These are phyloP conservation scores for Phalaenopsis aphrodite DNA, from an alignment of 106 monocot species.

Conservation along the genomic window DNA sequence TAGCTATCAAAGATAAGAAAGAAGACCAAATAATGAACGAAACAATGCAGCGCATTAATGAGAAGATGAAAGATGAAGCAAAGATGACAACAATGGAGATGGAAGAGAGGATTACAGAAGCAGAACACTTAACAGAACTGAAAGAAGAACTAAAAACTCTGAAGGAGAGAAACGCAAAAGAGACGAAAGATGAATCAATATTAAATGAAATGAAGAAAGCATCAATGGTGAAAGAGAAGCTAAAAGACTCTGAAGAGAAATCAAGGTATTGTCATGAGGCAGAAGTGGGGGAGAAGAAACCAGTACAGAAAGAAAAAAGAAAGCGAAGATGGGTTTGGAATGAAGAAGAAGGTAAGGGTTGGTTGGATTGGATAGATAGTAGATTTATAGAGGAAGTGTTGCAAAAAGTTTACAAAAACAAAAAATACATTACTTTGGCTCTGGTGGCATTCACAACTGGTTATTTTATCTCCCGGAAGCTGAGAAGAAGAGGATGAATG, in stretches of 20 bases:
- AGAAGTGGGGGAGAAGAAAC: not conserved
- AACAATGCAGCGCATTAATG: not conserved
- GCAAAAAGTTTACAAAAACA: slow-evolving; percentile 27
- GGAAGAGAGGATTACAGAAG: not conserved
- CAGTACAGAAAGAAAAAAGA: not conserved
- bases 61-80: not conserved
- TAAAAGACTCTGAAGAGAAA: not conserved
- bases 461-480: slow-evolving; percentile 29
- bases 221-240: not conserved
- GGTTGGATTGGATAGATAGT: slow-evolving; percentile 7
- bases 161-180: not conserved
- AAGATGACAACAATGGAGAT: not conserved
- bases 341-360: not conserved
- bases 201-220: not conserved
- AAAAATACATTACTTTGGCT: slow-evolving; percentile 27
- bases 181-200: too few species aligned
- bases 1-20: not conserved
- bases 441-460: slow-evolving; percentile 31
- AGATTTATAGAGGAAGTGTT: slow-evolving; percentile 8
- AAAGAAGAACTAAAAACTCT: not conserved
- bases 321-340: slow-evolving; percentile 1
- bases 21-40: not conserved
- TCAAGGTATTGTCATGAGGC: not conserved
- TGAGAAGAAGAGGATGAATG: slow-evolving; percentile 7
- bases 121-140: not conserved